Evolutionary conservation across 257 asterid species (phyloP).

Genomic region (Mitragyna speciosa): DNA sequence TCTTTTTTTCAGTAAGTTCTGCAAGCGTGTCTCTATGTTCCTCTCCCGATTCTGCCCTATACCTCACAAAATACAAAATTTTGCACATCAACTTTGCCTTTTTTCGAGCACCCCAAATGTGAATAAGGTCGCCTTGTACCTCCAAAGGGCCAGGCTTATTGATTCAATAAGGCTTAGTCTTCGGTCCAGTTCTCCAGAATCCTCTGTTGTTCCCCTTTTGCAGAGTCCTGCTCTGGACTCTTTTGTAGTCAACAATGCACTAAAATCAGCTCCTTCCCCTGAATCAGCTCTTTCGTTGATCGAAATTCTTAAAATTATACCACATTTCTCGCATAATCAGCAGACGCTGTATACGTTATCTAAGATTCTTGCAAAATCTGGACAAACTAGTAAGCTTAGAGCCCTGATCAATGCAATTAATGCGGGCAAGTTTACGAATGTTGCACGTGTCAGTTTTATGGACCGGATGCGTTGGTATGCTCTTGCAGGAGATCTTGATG

Average conservation of each 20-base stretch:
- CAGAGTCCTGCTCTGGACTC: constrained; percentile 64
- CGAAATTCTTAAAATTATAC: constrained; percentile 54
- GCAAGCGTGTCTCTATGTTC: neutral
- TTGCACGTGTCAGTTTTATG: constrained; percentile 70
- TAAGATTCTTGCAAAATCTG: constrained; percentile 72
- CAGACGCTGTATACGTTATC: constrained; percentile 73
- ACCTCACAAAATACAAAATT: constrained; percentile 21
- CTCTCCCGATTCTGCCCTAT: constrained; percentile 3
- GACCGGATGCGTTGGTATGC: constrained; percentile 83
- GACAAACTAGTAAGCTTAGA: constrained; percentile 55
- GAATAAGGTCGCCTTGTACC: constrained; percentile 66
- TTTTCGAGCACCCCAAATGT: constrained; percentile 42
- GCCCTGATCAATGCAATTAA: constrained; percentile 68
- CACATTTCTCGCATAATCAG: constrained; percentile 71
- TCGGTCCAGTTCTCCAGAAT: constrained; percentile 55
- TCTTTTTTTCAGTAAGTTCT: neutral
- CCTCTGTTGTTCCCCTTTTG: constrained; percentile 45
- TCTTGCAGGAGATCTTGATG: constrained; percentile 61
- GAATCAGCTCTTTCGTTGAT: constrained; percentile 60
- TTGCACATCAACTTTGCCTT: constrained; percentile 39
- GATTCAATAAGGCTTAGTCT: constrained; percentile 79
- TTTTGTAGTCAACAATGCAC: constrained; percentile 78
- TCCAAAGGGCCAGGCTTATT: constrained; percentile 78
- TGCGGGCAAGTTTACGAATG: constrained; percentile 59
- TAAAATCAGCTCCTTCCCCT: constrained; percentile 79